Conservation (phyloP, 768 basidiomycete species). For the Rhizopogon rudus region DNA sequence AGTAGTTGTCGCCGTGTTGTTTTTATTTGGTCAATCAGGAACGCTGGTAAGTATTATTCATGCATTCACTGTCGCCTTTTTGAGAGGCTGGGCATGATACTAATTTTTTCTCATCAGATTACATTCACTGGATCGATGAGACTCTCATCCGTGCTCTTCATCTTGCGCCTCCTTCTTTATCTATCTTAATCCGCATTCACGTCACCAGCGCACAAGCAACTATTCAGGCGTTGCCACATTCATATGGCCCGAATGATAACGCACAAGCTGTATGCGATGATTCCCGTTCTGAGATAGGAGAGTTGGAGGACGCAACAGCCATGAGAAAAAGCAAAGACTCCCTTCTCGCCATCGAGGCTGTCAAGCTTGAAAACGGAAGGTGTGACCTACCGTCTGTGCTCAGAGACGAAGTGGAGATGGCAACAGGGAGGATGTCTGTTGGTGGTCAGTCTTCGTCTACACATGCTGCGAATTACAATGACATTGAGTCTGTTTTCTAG, state of each 20-base stretch:
- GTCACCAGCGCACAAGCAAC: too few relatives aligned
- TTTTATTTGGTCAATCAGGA: constrained; percentile 44
- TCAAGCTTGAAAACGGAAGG: too few relatives aligned
- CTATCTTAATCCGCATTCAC: constrained; percentile 15
- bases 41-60: constrained; percentile 27
- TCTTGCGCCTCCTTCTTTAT: not conserved
- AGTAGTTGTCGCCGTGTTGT: constrained; percentile 28
- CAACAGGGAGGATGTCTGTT: too few relatives aligned
- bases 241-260: too few relatives aligned
- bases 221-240: too few relatives aligned
- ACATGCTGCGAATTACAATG: not conserved
- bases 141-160: constrained; percentile 20
- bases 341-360: too few relatives aligned
- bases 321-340: too few relatives aligned
- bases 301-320: too few relatives aligned
- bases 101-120: constrained; percentile 37
- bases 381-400: too few relatives aligned
- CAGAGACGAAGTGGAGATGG: too few relatives aligned
- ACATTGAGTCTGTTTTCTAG: constrained; percentile 17
- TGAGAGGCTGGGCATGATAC: not conserved
- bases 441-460: constrained; percentile 18
- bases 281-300: too few relatives aligned
- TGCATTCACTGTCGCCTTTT: not conserved
- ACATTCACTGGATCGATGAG: constrained; percentile 3
- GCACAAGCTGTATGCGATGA: too few relatives aligned